phyloP scores from a whole-genome alignment of 2,329 filamentous ascomycete genomes.

The Microsporum ferrugineum region DNA sequence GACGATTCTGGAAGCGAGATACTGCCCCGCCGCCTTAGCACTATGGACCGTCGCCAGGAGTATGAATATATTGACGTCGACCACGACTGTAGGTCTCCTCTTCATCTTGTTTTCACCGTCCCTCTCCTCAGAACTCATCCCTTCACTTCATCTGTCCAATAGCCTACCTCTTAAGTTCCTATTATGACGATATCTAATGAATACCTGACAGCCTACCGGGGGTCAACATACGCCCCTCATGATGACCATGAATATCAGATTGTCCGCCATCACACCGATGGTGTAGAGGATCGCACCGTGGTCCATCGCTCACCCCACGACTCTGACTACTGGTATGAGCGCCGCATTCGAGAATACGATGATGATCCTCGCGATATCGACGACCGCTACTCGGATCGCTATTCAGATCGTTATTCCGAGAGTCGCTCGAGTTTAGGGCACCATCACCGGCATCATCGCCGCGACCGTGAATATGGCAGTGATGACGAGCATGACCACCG shows the following conservation, averaged over 20 bases:
- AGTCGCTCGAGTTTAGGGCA: slow-evolving; percentile 28
- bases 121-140: slow-evolving; percentile 36
- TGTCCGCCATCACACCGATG: slow-evolving; percentile 44
- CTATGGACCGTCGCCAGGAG: slow-evolving; percentile 33
- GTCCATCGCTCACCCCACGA: slow-evolving; percentile 39
- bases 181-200: neutral
- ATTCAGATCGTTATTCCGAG: slow-evolving; percentile 39
- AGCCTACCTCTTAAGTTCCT: slow-evolving; percentile 15
- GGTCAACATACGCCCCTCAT: slow-evolving; percentile 39
- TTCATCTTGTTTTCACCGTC: slow-evolving; percentile 29
- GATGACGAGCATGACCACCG: slow-evolving; percentile 49
- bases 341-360: slow-evolving; percentile 44
- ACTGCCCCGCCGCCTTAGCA: slow-evolving; percentile 27
- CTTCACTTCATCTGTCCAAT: slow-evolving; percentile 34
- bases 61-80: slow-evolving; percentile 22
- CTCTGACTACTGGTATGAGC: slow-evolving; percentile 52
- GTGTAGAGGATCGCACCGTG: slow-evolving; percentile 38
- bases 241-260: slow-evolving; percentile 50
- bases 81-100: slow-evolving; percentile 32
- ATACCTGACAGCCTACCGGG: slow-evolving; percentile 34
- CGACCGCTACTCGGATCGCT: slow-evolving; percentile 29
- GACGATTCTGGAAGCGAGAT: slow-evolving; percentile 20
- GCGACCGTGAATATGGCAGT: slow-evolving; percentile 39
- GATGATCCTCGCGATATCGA: slow-evolving; percentile 33
- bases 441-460: slow-evolving; percentile 30